Evolutionary conservation across 371 early-diverging fungal genomes (phyloP), one percentile per base, ranked within the genome.

Genomic region (Mycotypha africana): DNA sequence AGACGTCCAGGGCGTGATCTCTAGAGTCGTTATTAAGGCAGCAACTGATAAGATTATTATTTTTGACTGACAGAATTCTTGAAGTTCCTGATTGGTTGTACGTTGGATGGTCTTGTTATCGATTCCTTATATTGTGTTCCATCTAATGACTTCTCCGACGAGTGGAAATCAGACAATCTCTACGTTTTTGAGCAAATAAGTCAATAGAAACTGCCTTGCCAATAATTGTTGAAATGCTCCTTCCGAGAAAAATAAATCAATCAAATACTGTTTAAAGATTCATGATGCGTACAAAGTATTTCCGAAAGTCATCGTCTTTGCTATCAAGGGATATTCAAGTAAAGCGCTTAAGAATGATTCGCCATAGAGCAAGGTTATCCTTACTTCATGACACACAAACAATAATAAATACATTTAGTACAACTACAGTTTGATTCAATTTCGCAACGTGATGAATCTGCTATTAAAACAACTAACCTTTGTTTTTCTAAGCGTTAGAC

Each of bases 181-280:
- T 46, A 46, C 26, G n/a, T 22, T 25, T n/a, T 20, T 12, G n/a
- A 46, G n/a, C 26, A 46, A 9, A 26, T 8, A 46, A 46, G 14
- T 31, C 22, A 22, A 46, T 38, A 24, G 20, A 20, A 26, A 26
- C 47, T 38, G 19, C 20, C 14, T 26, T 26, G 16, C 47, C 47
- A 38, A 26, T 46, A 2, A 8, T 38, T 22, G 47, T 46, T 46
- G 47, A 46, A 26, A 46, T 38, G 2, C 47, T 38, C 37, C 47
- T 46, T 19, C 15, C 30, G 37, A 46, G 38, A 46, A 22, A 38
- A 3, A 25, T 46, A 14, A 46, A 22, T 22, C 38, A 38, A n/a
- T n/a, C n/a, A n/a, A n/a, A 35, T 46, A 46, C 20, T 46, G 31
- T 32, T 42, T 42, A 21, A 42, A 32, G 14, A 21, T 42, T 42